These are phyloP conservation scores for Wickerhamomyces queroliae DNA, from an alignment of 805 yeast genomes.

Conservation along the genomic window DNA sequence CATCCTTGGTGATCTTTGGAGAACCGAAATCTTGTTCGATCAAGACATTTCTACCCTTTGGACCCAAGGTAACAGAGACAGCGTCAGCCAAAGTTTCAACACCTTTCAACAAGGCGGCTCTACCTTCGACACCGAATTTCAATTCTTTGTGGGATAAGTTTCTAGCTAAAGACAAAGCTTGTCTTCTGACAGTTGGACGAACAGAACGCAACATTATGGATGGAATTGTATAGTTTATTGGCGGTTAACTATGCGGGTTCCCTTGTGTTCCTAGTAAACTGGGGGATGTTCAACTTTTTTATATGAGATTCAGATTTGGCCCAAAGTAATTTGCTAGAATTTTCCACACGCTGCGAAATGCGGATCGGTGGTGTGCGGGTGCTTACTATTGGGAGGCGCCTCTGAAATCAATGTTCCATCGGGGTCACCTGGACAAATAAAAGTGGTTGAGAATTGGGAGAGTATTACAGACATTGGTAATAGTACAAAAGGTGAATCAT, in stretches of 20 bases:
- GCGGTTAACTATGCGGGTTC: too few relatives aligned
- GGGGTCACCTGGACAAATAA: too few relatives aligned
- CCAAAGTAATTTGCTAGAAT: constrained; percentile 1
- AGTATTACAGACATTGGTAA: too few relatives aligned
- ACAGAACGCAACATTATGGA: background rate
- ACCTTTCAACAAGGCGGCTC: constrained; percentile 90
- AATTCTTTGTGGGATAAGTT: constrained; percentile 71
- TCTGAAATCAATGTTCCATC: too few relatives aligned
- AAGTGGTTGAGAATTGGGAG: too few relatives aligned
- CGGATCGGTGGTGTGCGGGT: background rate
- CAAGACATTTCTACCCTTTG: constrained; percentile 94
- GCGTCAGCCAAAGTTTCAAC: constrained; percentile 95
- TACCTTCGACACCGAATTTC: constrained; percentile 93
- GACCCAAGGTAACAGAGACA: constrained; percentile 94
- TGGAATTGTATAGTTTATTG: background rate
- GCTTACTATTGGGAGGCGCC: too few relatives aligned
- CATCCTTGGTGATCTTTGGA: constrained; percentile 98
- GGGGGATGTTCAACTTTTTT: too few relatives aligned
- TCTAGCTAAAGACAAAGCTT: background rate
- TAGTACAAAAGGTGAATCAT: too few relatives aligned
- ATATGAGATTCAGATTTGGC: too few relatives aligned
- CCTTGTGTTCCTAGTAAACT: too few relatives aligned
- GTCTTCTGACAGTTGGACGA: constrained; percentile 1
- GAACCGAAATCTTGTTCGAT: constrained; percentile 96
- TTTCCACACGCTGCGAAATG: background rate